Evolutionary conservation across 2,329 filamentous ascomycete species (phyloP), one percentile per base, ranked within the genome.

Genomic region (Fusarium fujikuroi): DNA sequence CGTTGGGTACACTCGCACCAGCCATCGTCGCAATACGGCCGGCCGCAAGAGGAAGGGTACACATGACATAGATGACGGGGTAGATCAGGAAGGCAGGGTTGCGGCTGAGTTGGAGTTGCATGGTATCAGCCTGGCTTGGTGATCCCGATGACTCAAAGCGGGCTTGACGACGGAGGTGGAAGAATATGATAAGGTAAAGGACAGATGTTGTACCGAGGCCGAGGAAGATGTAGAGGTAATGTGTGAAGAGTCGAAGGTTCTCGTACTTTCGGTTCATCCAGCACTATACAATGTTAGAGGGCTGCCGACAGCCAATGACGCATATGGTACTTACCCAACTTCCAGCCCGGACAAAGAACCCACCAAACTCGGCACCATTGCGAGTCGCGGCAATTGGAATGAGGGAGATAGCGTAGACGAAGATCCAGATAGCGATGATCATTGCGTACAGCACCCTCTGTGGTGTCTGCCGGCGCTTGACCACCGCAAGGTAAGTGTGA

Each of bases 1-100:
- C 81, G 2, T 89, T 82, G 0, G 87, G 85, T 7, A 90, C 84
- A 0, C 82, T 56, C 15, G 83, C 80, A 2, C 88, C 87, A 0
- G 87, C 85, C 87, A 93, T 91, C 25, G 86, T 86, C 21, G 87
- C 87, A 76, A 93, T 90, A 66, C 91, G 88, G 19, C 90, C 90
- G 0, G 88, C 85, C 9, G 91, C 90, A 2, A 93, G 84, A 0
- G 92, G 92, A 0, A 91, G 84, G 0, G 91, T 93, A 77, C 91
- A 92, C n/a, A 92, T 75, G 11, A 92, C 85, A 78, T 93, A 93
- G 70, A 93, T 90, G 72, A 91, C 77, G 0, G 92, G 92, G 68
- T 93, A 93, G 12, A 92, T 84, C 36, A 92, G 89, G 70, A 92
- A 90, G 14, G 88, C 85, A 9, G 85, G 85, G 67, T 87, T 85